Conservation (phyloP, 106 monocot genomes). For the Dioscorea dumetorum region DNA sequence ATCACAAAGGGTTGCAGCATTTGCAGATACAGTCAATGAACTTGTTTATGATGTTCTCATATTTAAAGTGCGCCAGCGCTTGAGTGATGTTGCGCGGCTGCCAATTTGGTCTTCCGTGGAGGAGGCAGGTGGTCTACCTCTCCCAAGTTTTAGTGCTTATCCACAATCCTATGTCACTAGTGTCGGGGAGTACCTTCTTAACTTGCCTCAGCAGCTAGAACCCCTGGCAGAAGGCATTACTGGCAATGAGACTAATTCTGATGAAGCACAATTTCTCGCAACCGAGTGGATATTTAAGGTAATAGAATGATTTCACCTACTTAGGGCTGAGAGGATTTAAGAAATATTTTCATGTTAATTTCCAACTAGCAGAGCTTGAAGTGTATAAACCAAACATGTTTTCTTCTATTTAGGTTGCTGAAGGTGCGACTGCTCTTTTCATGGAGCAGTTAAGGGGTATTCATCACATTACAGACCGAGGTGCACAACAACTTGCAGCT, state of each 20-base stretch:
- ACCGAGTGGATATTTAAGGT: slow-evolving; percentile 99
- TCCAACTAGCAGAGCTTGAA: neutral
- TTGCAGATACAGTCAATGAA: slow-evolving; percentile 93
- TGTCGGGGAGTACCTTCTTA: slow-evolving; percentile 93
- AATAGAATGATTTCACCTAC: slow-evolving; percentile 7
- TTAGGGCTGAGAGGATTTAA: neutral
- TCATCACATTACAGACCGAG: slow-evolving; percentile 81
- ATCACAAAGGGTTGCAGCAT: slow-evolving; percentile 86
- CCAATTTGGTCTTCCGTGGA: slow-evolving; percentile 93
- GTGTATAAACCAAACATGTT: neutral
- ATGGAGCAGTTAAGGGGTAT: slow-evolving; percentile 96
- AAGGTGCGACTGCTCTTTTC: slow-evolving; percentile 85
- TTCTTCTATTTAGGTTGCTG: slow-evolving; percentile 57
- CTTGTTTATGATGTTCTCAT: slow-evolving; percentile 96
- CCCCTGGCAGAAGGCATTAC: slow-evolving; percentile 80
- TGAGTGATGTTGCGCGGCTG: slow-evolving; percentile 69
- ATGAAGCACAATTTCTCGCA: slow-evolving; percentile 91
- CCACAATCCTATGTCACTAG: slow-evolving; percentile 93
- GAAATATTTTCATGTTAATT: neutral
- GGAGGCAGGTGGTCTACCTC: slow-evolving; percentile 62
- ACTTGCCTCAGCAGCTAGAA: slow-evolving; percentile 90
- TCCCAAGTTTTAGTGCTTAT: slow-evolving; percentile 92
- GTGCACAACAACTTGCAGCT: slow-evolving; percentile 78
- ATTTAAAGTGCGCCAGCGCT: slow-evolving; percentile 73
- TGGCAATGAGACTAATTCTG: slow-evolving; percentile 37